phyloP scores from a whole-genome alignment of 139 green algal genomes.

The Nannochloris sp. region DNA sequence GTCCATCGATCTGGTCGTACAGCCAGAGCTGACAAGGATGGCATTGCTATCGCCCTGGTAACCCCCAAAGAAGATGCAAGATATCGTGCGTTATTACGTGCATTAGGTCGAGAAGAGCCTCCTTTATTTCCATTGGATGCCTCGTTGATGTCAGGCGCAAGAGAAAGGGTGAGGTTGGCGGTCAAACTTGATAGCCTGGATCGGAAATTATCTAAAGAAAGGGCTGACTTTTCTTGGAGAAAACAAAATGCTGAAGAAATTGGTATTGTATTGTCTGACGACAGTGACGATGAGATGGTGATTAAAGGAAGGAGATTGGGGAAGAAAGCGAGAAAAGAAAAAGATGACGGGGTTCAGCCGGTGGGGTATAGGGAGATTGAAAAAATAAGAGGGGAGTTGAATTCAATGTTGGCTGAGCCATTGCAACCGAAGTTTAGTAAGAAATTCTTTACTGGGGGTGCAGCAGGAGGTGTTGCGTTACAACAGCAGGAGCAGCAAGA shows the following conservation, averaged over 20 bases:
- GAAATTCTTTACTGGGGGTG: slow-evolving; percentile 44
- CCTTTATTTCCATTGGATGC: slow-evolving; percentile 63
- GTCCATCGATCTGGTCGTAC: slow-evolving; percentile 92
- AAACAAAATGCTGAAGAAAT: slow-evolving; percentile 41
- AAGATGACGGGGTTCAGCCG: background rate
- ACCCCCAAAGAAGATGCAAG: slow-evolving; percentile 57
- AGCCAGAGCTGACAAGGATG: slow-evolving; percentile 61
- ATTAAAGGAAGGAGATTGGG: slow-evolving; percentile 11
- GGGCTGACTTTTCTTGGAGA: slow-evolving; percentile 50
- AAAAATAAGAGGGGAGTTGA: slow-evolving; percentile 27
- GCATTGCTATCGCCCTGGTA: slow-evolving; percentile 71
- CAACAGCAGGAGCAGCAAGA: background rate
- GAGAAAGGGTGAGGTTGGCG: slow-evolving; percentile 36
- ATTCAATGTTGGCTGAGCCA: slow-evolving; percentile 28
- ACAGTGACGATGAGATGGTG: slow-evolving; percentile 26
- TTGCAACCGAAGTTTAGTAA: slow-evolving; percentile 36
- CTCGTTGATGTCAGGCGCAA: slow-evolving; percentile 20
- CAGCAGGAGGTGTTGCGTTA: slow-evolving; percentile 21
- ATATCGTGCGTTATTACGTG: slow-evolving; percentile 38
- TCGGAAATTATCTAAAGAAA: slow-evolving; percentile 47
- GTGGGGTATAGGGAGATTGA: background rate
- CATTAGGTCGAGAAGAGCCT: slow-evolving; percentile 20
- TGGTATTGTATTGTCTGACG: slow-evolving; percentile 24
- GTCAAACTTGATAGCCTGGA: slow-evolving; percentile 56
- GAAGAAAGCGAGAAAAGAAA: slow-evolving; percentile 8